These are phyloP conservation scores for Quercus gilva DNA, from an alignment of 306 rosid species.

Conservation along the genomic window DNA sequence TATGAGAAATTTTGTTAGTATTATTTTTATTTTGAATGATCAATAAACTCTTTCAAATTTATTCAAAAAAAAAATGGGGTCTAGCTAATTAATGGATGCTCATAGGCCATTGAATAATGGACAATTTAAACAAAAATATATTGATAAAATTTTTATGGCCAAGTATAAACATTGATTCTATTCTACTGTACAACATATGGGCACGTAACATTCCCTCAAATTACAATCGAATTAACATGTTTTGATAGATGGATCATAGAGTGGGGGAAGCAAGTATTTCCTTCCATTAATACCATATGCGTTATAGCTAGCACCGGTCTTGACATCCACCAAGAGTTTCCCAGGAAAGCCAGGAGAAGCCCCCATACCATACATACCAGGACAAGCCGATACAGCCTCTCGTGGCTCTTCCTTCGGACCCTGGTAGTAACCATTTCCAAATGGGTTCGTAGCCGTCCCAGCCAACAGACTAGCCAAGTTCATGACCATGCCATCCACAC, in stretches of 20 bases:
- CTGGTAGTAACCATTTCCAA: slow-evolving; percentile 70
- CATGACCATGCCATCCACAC: slow-evolving; percentile 64
- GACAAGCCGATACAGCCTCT: slow-evolving; percentile 70
- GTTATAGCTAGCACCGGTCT: slow-evolving; percentile 68
- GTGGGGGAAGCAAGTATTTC: slow-evolving; percentile 63
- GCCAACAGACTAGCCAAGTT: slow-evolving; percentile 64
- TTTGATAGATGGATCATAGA: slow-evolving; percentile 53
- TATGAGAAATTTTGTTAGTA: too few relatives aligned
- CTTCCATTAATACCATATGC: slow-evolving; percentile 56
- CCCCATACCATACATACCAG: slow-evolving; percentile 63
- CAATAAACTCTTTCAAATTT: too few relatives aligned
- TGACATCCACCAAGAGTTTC: slow-evolving; percentile 39
- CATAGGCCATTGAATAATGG: too few relatives aligned
- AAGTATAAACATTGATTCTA: too few relatives aligned
- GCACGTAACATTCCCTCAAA: too few relatives aligned
- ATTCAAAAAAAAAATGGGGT: too few relatives aligned
- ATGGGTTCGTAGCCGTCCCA: slow-evolving; percentile 77
- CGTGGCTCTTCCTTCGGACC: slow-evolving; percentile 57
- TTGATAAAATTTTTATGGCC: too few relatives aligned
- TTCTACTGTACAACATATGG: too few relatives aligned
- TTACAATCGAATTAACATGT: too few relatives aligned
- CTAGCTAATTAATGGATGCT: too few relatives aligned
- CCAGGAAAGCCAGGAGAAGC: slow-evolving; percentile 81
- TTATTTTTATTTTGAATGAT: too few relatives aligned
- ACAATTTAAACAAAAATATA: too few relatives aligned